A percentile compares a stretch with the other conserved stretches of the same genome.
Evolutionary conservation across 371 early-diverging fungal species (phyloP).

Genomic region (Mortierella sp.): DNA sequence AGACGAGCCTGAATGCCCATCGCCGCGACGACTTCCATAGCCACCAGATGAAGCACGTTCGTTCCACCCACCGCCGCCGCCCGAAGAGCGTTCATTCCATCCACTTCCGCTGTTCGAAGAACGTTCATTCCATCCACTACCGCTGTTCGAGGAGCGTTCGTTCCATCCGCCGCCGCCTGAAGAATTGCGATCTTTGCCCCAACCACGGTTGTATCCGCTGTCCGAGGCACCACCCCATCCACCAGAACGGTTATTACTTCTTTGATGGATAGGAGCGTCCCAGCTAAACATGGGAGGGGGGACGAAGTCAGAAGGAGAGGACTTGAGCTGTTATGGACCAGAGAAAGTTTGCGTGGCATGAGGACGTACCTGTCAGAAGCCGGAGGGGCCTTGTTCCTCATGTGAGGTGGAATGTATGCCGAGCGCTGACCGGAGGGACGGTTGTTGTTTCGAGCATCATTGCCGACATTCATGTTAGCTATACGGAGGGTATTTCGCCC

Average conservation of each 20-base stretch:
- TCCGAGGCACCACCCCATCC: constrained; percentile 53
- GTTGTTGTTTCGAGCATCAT: constrained; percentile 44
- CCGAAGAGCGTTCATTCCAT: too few species aligned
- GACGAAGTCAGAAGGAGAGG: neutral
- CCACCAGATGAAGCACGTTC: constrained; percentile 59
- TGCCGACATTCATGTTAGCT: constrained; percentile 74
- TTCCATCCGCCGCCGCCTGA: constrained; percentile 5
- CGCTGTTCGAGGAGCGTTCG: neutral
- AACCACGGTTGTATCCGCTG: constrained; percentile 53
- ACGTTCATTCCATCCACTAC: constrained; percentile 3
- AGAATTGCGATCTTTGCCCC: constrained; percentile 40
- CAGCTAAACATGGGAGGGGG: constrained; percentile 18
- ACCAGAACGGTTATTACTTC: constrained; percentile 10
- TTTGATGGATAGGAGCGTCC: constrained; percentile 29
- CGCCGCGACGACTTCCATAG: constrained; percentile 60
- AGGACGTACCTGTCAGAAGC: constrained; percentile 34
- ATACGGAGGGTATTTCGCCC: too few species aligned
- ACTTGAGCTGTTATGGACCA: neutral
- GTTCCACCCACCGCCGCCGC: constrained; percentile 34
- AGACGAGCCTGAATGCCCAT: constrained; percentile 55
- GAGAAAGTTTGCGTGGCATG: too few species aligned
- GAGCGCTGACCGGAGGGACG: constrained; percentile 35
- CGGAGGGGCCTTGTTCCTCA: constrained; percentile 56
- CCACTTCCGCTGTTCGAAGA: too few species aligned
- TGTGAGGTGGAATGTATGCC: constrained; percentile 67